phyloP scores from a whole-genome alignment of 2,329 filamentous ascomycete species.

The Colletotrichum sp. region DNA sequence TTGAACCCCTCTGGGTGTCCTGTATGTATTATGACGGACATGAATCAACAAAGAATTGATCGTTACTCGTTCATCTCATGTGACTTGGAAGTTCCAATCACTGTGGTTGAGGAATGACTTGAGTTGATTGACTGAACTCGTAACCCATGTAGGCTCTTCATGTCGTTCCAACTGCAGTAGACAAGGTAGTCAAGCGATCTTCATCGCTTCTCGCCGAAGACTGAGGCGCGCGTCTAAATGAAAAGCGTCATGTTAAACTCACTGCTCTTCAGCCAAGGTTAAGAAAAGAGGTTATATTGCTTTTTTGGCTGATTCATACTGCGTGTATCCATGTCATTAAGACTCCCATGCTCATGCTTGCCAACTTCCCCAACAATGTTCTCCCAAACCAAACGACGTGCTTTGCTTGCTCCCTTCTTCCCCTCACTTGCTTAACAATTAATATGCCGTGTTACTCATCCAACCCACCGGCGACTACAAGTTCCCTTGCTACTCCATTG shows the following conservation, averaged over 20 bases:
- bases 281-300: neutral
- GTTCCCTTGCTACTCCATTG: neutral
- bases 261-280: neutral
- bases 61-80: neutral
- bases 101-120: neutral
- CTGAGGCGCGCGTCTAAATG: neutral
- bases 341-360: neutral
- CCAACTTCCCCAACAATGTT: neutral
- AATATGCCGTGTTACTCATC: neutral
- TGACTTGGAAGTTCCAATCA: neutral
- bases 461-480: neutral
- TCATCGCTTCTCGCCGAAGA: neutral
- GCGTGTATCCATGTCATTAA: constrained; percentile 3
- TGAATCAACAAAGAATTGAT: constrained; percentile 18
- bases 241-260: neutral
- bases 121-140: neutral
- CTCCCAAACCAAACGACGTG: neutral
- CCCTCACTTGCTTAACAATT: neutral
- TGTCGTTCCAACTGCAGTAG: neutral
- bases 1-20: neutral
- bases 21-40: constrained; percentile 25
- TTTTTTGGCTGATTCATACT: constrained; percentile 2
- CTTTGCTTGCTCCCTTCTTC: neutral
- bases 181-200: neutral
- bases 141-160: too few relatives aligned